Conservation (phyloP, 2,329 filamentous ascomycete genomes). For the Calonectria pteridis region DNA sequence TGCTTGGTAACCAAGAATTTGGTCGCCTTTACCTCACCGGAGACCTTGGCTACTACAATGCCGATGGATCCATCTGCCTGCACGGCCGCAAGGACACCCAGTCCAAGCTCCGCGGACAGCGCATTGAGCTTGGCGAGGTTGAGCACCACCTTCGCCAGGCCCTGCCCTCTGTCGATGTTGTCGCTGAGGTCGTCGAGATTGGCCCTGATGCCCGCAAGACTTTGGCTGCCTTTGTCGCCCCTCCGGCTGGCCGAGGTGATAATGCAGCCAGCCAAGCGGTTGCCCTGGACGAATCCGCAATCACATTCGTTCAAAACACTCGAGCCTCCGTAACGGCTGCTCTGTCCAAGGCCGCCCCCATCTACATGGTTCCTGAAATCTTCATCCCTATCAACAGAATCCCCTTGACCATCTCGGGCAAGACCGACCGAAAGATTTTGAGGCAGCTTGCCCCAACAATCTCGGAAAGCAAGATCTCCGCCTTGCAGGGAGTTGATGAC, state of each 20-base stretch:
- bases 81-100: slow-evolving; percentile 21
- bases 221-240: not conserved
- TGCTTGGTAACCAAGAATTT: not conserved
- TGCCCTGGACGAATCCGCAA: not conserved
- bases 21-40: not conserved
- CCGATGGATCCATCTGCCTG: slow-evolving; percentile 12
- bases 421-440: slow-evolving; percentile 33
- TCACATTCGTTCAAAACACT: not conserved
- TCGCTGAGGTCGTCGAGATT: slow-evolving; percentile 11
- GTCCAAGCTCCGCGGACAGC: slow-evolving; percentile 25
- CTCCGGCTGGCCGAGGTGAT: not conserved
- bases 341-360: slow-evolving; percentile 5
- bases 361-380: slow-evolving; percentile 32
- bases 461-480: not conserved
- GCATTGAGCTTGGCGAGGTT: slow-evolving; percentile 27
- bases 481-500: slow-evolving; percentile 7
- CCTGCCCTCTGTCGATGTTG: slow-evolving; percentile 22
- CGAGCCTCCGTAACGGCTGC: slow-evolving; percentile 9
- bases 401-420: slow-evolving; percentile 35
- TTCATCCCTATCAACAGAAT: slow-evolving; percentile 26
- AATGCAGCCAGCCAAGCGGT: not conserved
- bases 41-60: slow-evolving; percentile 13
- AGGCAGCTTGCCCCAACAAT: slow-evolving; percentile 24
- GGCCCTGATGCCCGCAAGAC: not conserved
- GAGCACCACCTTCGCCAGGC: slow-evolving; percentile 24